Percentiles rank a stretch among this genome's conserved stretches.
These are phyloP conservation scores for Yamadazyma siamensis DNA, from an alignment of 1,139 yeast genomes.

Conservation along the genomic window DNA sequence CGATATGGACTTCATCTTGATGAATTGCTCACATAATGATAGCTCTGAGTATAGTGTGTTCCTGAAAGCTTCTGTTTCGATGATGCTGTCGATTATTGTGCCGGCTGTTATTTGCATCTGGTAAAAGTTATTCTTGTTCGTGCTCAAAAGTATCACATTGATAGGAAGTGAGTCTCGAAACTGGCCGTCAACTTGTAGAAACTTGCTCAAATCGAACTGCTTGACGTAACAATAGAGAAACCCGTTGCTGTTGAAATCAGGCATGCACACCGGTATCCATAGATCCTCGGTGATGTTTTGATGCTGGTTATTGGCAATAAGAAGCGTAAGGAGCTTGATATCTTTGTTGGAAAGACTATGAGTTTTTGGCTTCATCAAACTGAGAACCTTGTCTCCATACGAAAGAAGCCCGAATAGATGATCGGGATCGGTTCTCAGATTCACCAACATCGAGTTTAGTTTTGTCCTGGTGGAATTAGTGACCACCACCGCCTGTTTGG, in stretches of 20 bases:
- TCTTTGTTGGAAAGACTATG: conserved; percentile 33
- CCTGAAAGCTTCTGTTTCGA: conserved; percentile 30
- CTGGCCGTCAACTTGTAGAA: conserved; percentile 15
- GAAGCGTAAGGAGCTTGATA: conserved; percentile 26
- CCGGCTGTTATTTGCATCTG: conserved; percentile 63
- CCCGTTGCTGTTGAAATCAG: conserved; percentile 85
- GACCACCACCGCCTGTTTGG: conserved; percentile 30
- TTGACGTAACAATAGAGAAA: conserved; percentile 79
- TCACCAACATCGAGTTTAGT: conserved; percentile 23
- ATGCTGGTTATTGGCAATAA: conserved; percentile 20
- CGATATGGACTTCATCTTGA: conserved; percentile 40
- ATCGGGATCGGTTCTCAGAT: conserved; percentile 17
- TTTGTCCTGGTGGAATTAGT: conserved; percentile 33
- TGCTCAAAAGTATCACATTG: conserved; percentile 71
- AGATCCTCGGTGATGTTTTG: conserved; percentile 53
- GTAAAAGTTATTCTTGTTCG: conserved; percentile 79
- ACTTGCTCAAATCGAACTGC: conserved; percentile 38
- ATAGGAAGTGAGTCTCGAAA: conserved; percentile 25
- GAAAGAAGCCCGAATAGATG: conserved; percentile 29
- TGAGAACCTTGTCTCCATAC: conserved; percentile 23
- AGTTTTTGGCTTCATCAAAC: conserved; percentile 31
- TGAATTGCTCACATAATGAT: conserved; percentile 14
- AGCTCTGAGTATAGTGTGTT: conserved; percentile 36
- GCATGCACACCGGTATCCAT: conserved; percentile 93
- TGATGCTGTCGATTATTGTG: conserved; percentile 45